These are phyloP conservation scores for Oryza meyeriana DNA, from an alignment of 176 grass and related monocot genomes.

Conservation along the genomic window DNA sequence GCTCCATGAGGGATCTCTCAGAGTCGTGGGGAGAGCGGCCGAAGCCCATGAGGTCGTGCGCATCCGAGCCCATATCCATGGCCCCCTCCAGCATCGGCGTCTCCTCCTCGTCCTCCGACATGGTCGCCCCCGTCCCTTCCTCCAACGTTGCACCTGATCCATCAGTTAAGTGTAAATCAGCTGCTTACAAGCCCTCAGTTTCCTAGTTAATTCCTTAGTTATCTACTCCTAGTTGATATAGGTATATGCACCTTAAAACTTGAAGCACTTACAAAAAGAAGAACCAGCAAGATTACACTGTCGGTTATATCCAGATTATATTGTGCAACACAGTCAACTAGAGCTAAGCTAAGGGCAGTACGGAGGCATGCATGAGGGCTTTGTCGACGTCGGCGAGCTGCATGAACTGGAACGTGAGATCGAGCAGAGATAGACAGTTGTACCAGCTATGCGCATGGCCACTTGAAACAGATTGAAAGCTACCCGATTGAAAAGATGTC, in stretches of 20 bases:
- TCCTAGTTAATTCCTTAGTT: not conserved
- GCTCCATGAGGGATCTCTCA: constrained; percentile 91
- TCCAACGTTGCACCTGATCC: constrained; percentile 60
- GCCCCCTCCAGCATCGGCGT: constrained; percentile 48
- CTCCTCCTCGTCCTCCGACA: constrained; percentile 98
- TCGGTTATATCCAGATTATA: not conserved
- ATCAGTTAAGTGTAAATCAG: not conserved
- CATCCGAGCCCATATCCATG: constrained; percentile 71
- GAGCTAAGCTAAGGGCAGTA: not conserved
- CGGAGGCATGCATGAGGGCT: not conserved
- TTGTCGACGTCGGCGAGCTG: constrained; percentile 2
- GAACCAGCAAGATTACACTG: not conserved
- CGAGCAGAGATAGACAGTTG: constrained; percentile 29
- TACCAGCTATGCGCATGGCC: constrained; percentile 20
- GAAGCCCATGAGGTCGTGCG: constrained; percentile 95
- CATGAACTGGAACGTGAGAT: constrained; percentile 14
- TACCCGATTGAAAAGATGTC: not conserved
- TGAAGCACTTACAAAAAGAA: not conserved
- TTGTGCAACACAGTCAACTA: not conserved
- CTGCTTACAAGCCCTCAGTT: not conserved
- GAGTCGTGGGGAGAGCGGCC: constrained; percentile 88
- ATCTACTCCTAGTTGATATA: not conserved
- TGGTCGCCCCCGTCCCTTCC: constrained; percentile 84
- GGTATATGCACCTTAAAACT: not conserved
- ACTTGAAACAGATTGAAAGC: not conserved